These are phyloP conservation scores for Ceratonia siliqua DNA, from an alignment of 306 rosid species.

Conservation along the genomic window DNA sequence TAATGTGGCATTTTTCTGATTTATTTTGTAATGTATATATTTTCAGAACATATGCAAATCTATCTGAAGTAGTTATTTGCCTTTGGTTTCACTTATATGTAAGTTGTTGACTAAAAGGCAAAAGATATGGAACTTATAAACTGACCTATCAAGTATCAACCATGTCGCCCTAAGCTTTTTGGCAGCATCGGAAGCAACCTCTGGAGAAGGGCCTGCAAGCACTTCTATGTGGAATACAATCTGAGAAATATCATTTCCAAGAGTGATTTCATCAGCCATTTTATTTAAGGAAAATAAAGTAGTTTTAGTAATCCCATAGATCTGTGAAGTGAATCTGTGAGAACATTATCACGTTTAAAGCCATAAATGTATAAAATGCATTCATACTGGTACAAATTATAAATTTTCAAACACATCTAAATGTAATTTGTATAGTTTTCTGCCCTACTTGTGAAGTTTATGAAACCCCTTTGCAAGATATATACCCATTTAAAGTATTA, in stretches of 20 bases:
- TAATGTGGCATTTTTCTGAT: neutral
- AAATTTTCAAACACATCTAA: neutral
- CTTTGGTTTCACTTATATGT: neutral
- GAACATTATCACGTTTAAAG: neutral
- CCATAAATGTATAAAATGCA: neutral
- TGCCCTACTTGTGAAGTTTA: neutral
- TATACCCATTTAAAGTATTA: neutral
- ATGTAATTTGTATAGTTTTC: neutral
- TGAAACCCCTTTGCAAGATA: conserved; percentile 10
- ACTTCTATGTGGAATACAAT: conserved; percentile 53
- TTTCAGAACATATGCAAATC: neutral
- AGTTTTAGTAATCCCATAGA: neutral
- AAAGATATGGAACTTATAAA: conserved; percentile 16
- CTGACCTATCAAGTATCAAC: conserved; percentile 77
- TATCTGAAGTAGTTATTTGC: neutral
- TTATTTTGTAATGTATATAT: neutral
- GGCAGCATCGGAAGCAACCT: conserved; percentile 46
- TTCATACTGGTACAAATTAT: neutral
- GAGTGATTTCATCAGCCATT: neutral
- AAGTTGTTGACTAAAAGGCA: neutral
- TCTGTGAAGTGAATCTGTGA: neutral
- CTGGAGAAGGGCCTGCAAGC: conserved; percentile 46
- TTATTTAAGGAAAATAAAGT: neutral
- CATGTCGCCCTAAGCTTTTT: conserved; percentile 48
- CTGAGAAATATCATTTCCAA: conserved; percentile 45